Conservation (phyloP, 768 basidiomycete genomes). For the Pleurotus giganteus region DNA sequence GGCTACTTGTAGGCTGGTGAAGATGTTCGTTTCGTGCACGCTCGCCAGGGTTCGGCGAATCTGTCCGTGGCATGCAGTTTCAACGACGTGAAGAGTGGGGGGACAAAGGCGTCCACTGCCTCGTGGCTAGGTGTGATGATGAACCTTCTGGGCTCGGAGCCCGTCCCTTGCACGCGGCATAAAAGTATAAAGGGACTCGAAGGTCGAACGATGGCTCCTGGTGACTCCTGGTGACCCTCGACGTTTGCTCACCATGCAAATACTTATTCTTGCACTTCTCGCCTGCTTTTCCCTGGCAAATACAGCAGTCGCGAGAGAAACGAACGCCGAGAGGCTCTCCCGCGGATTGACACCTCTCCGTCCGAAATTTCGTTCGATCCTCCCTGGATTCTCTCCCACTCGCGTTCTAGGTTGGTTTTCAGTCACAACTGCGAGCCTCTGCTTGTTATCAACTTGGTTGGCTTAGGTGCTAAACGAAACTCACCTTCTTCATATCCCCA, state of each 20-base stretch:
- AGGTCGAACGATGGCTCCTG: neutral
- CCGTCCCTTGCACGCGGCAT: neutral
- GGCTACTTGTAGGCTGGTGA: neutral
- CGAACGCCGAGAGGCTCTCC: constrained; percentile 43
- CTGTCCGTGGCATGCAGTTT: neutral
- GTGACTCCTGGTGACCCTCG: neutral
- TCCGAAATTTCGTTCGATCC: constrained; percentile 30
- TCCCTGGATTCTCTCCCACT: constrained; percentile 28
- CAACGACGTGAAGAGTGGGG: neutral
- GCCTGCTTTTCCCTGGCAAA: neutral
- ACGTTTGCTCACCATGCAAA: constrained; percentile 3
- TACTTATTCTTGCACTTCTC: neutral
- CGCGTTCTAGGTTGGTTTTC: constrained; percentile 23
- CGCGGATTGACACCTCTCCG: constrained; percentile 39
- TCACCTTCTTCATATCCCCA: neutral
- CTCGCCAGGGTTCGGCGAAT: neutral
- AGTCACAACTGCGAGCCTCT: neutral
- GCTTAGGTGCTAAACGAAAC: neutral
- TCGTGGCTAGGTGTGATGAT: neutral
- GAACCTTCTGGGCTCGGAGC: neutral
- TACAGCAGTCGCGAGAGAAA: constrained; percentile 18
- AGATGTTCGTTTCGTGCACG: neutral
- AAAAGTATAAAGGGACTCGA: constrained; percentile 1
- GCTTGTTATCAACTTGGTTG: neutral
- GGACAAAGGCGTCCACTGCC: neutral